These are phyloP conservation scores for Trichaptum fuscoviolaceum DNA, from an alignment of 768 basidiomycete genomes.

Conservation along the genomic window DNA sequence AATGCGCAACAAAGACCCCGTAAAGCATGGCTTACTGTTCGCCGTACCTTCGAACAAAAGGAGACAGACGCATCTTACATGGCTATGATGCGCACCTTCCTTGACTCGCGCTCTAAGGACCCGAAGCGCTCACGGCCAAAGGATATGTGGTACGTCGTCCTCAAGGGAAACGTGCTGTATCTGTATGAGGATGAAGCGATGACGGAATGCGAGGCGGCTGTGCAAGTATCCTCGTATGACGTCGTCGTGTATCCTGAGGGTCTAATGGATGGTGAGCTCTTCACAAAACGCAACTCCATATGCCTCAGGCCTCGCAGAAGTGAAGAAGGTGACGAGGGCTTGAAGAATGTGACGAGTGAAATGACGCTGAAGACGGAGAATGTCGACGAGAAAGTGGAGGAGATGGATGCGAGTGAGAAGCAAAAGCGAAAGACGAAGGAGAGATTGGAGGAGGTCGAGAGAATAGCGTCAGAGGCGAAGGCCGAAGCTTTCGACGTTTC, in stretches of 20 bases:
- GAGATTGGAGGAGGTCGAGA: slow-evolving; percentile 27
- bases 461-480: slow-evolving; percentile 29
- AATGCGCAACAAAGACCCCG: slow-evolving; percentile 62
- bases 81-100: slow-evolving; percentile 70
- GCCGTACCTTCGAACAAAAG: slow-evolving; percentile 70
- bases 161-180: slow-evolving; percentile 89
- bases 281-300: slow-evolving; percentile 85
- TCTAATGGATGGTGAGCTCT: slow-evolving; percentile 82
- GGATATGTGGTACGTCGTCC: slow-evolving; percentile 88
- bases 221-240: slow-evolving; percentile 76
- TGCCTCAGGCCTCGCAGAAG: slow-evolving; percentile 54
- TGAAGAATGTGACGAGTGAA: slow-evolving; percentile 51
- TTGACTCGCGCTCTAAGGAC: slow-evolving; percentile 80
- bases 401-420: slow-evolving; percentile 36
- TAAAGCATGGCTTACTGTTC: slow-evolving; percentile 80
- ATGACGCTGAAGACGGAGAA: slow-evolving; percentile 34
- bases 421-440: slow-evolving; percentile 37
- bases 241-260: slow-evolving; percentile 73
- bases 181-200: slow-evolving; percentile 91
- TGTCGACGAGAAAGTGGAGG: slow-evolving; percentile 25
- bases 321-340: slow-evolving; percentile 25
- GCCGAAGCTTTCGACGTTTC: slow-evolving; percentile 47
- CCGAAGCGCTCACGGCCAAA: slow-evolving; percentile 80
- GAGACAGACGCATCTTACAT: slow-evolving; percentile 65
- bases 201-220: slow-evolving; percentile 86